Evolutionary conservation across 352 stramenopile species (phyloP), one percentile per base, ranked within the genome.

Genomic region (Globisporangium orthogonon): DNA sequence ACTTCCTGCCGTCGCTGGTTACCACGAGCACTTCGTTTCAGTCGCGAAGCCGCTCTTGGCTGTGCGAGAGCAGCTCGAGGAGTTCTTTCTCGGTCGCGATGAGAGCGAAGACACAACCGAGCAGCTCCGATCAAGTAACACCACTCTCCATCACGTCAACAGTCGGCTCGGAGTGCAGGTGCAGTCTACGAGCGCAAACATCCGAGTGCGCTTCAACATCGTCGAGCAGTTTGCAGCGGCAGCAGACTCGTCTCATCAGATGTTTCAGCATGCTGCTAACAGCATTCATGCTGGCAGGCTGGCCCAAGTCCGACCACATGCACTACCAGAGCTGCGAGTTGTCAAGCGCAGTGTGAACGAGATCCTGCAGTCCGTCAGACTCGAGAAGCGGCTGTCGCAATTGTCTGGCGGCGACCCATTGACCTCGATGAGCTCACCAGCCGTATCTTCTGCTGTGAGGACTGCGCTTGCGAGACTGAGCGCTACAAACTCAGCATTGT

Each of bases 261-360:
- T 11, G 23, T 50, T 29, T 1, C 50, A 18, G 40, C 52, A 50
- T 14, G 6, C 15, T 17, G 48, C 3, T 14, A 28, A 33, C 7
- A 44, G 15, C 39, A 30, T n/a, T 30, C 40, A 10, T n/a, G 44
- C 7, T 41, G 41, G 40, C n/a, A 48, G 43, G 14, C 28, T 17
- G 31, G 37, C 30, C 9, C 28, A 17, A 33, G 46, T 50, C 6
- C 46, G 50, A 15, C 40, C 39, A 13, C 56, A 56, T 15, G 11
- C 48, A 33, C 30, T 61, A 14, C 56, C 51, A 3, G 45, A 50
- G 14, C 15, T 63, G 35, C 66, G 56, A 0, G 56, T 86, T n/a
- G 61, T 89, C 23, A 89, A 91, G 54, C 74, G 80, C 52, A 88
- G 78, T 11, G 80, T 91, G 2, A 71, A 91, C 18, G 80, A 91